phyloP scores from a whole-genome alignment of 2,329 filamentous ascomycete genomes.

The Fusarium penzigii region DNA sequence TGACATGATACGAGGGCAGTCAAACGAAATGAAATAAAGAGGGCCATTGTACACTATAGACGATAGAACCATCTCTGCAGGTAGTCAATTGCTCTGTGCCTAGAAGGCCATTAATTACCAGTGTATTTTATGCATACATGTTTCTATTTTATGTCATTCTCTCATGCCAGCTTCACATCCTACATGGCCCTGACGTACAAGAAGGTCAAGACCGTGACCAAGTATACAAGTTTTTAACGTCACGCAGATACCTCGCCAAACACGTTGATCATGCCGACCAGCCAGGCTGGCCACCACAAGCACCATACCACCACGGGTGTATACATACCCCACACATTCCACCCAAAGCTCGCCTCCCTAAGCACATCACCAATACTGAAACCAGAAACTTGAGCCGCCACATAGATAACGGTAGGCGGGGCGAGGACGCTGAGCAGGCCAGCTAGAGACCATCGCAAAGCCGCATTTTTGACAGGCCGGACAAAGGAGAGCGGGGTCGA shows the following conservation, averaged over 20 bases:
- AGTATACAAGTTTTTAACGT: neutral
- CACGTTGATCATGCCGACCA: constrained; percentile 61
- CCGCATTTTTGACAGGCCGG: constrained; percentile 45
- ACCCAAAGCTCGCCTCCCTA: constrained; percentile 76
- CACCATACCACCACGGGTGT: constrained; percentile 90
- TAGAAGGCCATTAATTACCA: constrained; percentile 26
- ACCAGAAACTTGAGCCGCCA: constrained; percentile 44
- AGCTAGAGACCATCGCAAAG: constrained; percentile 44
- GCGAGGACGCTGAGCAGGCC: constrained; percentile 60
- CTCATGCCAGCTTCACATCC: neutral
- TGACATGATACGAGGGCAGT: constrained; percentile 8
- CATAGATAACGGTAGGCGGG: constrained; percentile 58
- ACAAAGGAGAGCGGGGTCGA: constrained; percentile 80
- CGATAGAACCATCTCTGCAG: constrained; percentile 27
- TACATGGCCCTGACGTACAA: neutral
- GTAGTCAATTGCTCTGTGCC: constrained; percentile 21
- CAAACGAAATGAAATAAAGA: constrained; percentile 12
- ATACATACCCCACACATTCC: constrained; percentile 88
- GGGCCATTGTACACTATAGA: constrained; percentile 31
- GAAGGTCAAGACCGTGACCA: neutral
- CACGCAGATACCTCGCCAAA: constrained; percentile 40
- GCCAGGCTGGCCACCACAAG: constrained; percentile 94
- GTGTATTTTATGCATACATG: constrained; percentile 7
- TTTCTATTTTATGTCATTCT: neutral
- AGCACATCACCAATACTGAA: constrained; percentile 59